phyloP scores from a whole-genome alignment of 1,284 basidiomycete species.

The Rhodotorula sp. region DNA sequence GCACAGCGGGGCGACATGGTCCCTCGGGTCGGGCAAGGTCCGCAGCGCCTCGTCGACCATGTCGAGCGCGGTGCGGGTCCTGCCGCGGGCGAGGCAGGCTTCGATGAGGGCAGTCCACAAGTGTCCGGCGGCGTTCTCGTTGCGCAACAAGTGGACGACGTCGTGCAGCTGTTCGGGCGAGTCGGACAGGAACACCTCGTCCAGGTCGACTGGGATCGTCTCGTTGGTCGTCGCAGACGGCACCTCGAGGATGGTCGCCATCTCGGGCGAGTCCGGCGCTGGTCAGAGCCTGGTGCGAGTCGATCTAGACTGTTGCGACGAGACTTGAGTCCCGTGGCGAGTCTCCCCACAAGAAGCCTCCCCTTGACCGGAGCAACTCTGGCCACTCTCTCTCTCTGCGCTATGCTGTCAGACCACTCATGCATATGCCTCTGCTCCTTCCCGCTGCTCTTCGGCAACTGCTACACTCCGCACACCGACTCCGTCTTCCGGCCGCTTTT shows the following conservation, averaged over 20 bases:
- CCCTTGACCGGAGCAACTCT: too few species aligned
- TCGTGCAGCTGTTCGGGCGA: conserved; percentile 66
- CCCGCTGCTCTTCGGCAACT: too few species aligned
- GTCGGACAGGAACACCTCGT: conserved; percentile 62
- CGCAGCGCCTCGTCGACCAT: conserved; percentile 48
- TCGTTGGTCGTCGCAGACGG: conserved; percentile 45
- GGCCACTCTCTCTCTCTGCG: too few species aligned
- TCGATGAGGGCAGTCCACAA: conserved; percentile 73
- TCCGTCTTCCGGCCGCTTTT: too few species aligned
- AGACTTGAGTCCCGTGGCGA: too few species aligned
- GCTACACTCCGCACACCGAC: too few species aligned
- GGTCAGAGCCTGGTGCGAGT: too few species aligned
- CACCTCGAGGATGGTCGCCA: conserved; percentile 24
- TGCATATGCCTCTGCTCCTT: too few species aligned
- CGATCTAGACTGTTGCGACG: too few species aligned
- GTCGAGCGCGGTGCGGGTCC: conserved; percentile 58
- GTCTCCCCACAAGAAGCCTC: too few species aligned
- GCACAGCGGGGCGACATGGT: conserved; percentile 62
- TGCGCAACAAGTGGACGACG: conserved; percentile 65
- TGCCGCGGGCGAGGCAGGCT: conserved; percentile 63
- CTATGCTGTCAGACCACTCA: too few species aligned
- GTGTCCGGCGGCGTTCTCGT: conserved; percentile 65
- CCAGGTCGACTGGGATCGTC: conserved; percentile 74
- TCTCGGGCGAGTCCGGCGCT: background rate
- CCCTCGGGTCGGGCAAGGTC: conserved; percentile 71